Base-by-base conservation (phyloP, 2,329 filamentous ascomycete species). In the Venturia effusa region DNA sequence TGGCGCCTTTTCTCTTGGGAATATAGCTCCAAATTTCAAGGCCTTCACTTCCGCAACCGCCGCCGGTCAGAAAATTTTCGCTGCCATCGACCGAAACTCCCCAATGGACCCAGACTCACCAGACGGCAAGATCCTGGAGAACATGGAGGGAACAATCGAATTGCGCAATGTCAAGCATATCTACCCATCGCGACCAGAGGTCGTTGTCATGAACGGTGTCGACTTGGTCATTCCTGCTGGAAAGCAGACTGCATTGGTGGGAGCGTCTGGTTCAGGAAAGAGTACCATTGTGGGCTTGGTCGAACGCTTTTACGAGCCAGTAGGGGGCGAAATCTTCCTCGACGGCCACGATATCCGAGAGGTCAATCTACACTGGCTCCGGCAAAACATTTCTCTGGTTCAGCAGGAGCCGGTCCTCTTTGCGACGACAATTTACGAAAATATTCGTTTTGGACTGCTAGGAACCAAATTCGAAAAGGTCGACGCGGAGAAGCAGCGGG, bases 321-420 rank as follows among this genome's bases (percentile, higher is more conserved):
- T 97, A 40, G 83, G 83, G 37, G 94, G 94, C 27, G 77, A 83
- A 24, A 86, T 97, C 0, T 82, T 87, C 65, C 79, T 99, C 13
- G 94, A 97, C 72, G 93, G 89, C 8, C 85, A 88, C 68, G 88
- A 96, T 72, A 86, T 96, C 64, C 84, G 84, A 70, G 88, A 81
- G 0, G 79, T 97, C 61, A 97, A 97, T 71, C 81, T 97, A 41
- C 85, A 86, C 61, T 97, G 93, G 93, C 79, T 97, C 66, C 88
- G 94, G 64, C 90, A 93, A 72, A 91, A 97, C 70, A 92, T 99
- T 70, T 87, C 92, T 1, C 81, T 97, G 4, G 94, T 99, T 64
- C 92, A 90, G 67, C 94, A 97, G 73, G 94, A 99, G 71, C 93
- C 93, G 1, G 88, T 90, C 0, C 82, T 97, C 0, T 99, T 97